A percentile compares a stretch with the other conserved stretches of the same genome.
phyloP scores from a whole-genome alignment of 164 flowering plant species.

The Stephania japonica region DNA sequence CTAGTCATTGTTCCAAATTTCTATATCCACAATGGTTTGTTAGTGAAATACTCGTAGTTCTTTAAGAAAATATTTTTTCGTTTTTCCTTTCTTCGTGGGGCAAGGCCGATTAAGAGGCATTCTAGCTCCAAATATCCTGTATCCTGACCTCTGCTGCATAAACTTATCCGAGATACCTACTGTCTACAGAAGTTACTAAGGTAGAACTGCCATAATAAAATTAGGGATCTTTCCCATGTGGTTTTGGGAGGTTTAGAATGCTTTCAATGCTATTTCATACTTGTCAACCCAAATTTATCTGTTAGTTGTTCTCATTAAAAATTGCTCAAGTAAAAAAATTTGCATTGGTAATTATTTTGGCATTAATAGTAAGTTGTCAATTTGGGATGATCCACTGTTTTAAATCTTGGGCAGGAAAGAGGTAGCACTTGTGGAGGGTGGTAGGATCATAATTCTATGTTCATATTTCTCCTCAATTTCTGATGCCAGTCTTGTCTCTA shows the following conservation, averaged over 20 bases:
- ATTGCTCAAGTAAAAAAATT: background rate
- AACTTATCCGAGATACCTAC: background rate
- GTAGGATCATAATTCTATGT: conserved; percentile 30
- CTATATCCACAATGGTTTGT: no score
- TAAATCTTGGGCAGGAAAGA: conserved; percentile 46
- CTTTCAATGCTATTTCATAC: background rate
- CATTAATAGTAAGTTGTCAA: background rate
- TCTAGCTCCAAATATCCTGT: background rate
- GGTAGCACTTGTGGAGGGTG: conserved; percentile 31
- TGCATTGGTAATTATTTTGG: background rate
- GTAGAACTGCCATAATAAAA: background rate
- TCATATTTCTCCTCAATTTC: conserved; percentile 43
- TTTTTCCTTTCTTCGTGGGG: background rate
- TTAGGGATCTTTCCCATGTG: background rate
- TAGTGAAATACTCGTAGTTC: background rate
- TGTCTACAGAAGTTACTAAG: background rate
- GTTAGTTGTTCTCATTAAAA: background rate
- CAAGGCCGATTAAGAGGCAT: background rate
- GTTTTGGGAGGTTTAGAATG: background rate
- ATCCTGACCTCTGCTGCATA: background rate
- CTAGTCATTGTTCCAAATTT: background rate
- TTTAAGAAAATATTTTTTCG: background rate
- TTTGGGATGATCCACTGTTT: background rate
- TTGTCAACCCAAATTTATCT: background rate
- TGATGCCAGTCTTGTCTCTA: background rate